Conservation (phyloP, 352 stramenopile species). For the Pythium folliculosum region DNA sequence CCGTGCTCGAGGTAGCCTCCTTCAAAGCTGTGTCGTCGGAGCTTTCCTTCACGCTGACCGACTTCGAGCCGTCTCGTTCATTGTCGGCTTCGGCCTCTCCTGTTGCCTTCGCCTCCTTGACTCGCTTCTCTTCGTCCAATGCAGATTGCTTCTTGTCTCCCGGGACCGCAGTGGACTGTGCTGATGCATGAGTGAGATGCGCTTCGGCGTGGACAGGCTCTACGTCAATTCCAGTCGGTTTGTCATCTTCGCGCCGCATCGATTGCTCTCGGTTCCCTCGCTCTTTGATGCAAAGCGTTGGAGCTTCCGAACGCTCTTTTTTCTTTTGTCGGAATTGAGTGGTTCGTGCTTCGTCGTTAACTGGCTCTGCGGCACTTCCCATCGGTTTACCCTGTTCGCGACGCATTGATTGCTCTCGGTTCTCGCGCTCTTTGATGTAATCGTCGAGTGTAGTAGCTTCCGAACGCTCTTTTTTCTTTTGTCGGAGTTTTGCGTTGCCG, state of each 20-base stretch:
- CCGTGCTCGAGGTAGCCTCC: background rate
- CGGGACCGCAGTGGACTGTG: background rate
- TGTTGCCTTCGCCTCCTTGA: background rate
- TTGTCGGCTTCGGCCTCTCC: background rate
- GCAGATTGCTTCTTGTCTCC: background rate
- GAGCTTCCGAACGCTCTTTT: background rate
- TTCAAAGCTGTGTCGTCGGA: background rate
- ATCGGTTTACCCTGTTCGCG: background rate
- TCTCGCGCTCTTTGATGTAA: conserved; percentile 18
- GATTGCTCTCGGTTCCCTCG: background rate
- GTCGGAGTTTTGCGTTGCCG: background rate
- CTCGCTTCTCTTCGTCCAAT: background rate
- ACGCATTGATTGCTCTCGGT: background rate
- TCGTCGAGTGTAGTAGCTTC: conserved; percentile 14
- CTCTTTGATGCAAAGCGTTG: conserved; percentile 21
- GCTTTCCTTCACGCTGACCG: background rate
- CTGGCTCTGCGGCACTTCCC: background rate
- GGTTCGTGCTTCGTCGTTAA: background rate
- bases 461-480: conserved; percentile 9
- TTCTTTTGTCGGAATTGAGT: conserved; percentile 7
- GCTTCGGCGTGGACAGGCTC: background rate
- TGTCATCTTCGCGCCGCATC: background rate
- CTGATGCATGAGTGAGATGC: background rate
- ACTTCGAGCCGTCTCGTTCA: background rate
- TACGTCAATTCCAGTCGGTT: background rate